Evolutionary conservation across 1,284 basidiomycete genomes (phyloP), one percentile per base, ranked within the genome.

Genomic region (Trichosporon sp.): DNA sequence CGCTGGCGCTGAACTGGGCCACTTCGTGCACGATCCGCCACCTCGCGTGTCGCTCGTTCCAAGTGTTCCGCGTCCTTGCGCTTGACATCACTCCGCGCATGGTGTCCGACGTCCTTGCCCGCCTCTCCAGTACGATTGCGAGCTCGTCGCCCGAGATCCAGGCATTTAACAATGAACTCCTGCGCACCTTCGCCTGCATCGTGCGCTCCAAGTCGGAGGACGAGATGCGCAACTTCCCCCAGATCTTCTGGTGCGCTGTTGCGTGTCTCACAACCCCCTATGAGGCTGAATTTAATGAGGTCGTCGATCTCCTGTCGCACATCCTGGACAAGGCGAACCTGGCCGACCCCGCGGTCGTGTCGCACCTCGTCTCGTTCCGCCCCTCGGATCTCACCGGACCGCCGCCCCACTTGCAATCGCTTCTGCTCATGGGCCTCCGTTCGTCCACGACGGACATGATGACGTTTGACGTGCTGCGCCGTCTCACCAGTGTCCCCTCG

Each of bases 21-120:
- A 94, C 93, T 2, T 88, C 91, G 0, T 95, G 93, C 77, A 91
- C 93, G 3, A 92, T 95, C 72, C 89, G 93, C 51, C 90, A 91
- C 66, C 90, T 91, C 37, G 94, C 96, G 0, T 94, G 92, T 84
- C 89, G 94, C 38, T 96, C 95, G 1, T 87, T 98, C 74, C 94
- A 97, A 80, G 87, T 94, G n/a, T 94, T 94, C 84, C 90, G 94
- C 48, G 89, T 92, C 1, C 85, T 98, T n/a, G 88, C 89, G 75
- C 91, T 93, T 0, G 86, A 87, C 40, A 87, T 93, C 63, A 90
- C 89, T 66, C 88, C 91, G 67, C 85, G 87, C 11, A 91, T 93
- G 84, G 86, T 98, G 37, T 92, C 92, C 0, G 88, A 91, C 66
- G 87, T 96, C 43, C 87, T 98, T 0, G 92, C 91, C 26, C 89